phyloP scores from a whole-genome alignment of 768 basidiomycete genomes.

The Auricularia auricula-judae region DNA sequence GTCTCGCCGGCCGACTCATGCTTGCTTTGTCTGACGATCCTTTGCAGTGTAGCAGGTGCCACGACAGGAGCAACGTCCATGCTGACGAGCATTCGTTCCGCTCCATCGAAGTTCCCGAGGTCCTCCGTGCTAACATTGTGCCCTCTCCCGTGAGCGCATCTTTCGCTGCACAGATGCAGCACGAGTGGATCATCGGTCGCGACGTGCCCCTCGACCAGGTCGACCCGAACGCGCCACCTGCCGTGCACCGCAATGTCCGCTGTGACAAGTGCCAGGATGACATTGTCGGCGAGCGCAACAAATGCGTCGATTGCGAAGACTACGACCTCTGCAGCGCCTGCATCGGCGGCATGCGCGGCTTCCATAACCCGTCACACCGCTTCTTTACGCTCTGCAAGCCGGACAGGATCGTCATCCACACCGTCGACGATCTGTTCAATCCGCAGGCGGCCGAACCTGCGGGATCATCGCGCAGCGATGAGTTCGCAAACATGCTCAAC shows the following conservation, averaged over 20 bases:
- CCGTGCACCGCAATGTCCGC: conserved; percentile 43
- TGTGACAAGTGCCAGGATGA: conserved; percentile 55
- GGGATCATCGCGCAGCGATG: not conserved
- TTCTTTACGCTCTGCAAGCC: conserved; percentile 62
- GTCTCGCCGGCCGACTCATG: not conserved
- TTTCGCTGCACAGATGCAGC: not conserved
- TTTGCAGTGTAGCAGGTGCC: conserved; percentile 8
- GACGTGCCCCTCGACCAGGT: not conserved
- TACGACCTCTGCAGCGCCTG: conserved; percentile 63
- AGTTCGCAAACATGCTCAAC: not conserved
- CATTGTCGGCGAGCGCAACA: conserved; percentile 61
- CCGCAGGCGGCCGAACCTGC: not conserved
- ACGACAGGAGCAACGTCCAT: conserved; percentile 4
- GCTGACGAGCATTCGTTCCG: not conserved
- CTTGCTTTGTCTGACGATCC: not conserved
- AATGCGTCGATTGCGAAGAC: conserved; percentile 73
- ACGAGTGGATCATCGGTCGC: conserved; percentile 5
- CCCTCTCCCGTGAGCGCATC: not conserved
- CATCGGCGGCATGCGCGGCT: conserved; percentile 33
- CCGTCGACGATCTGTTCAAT: conserved; percentile 20
- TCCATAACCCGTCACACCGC: conserved; percentile 52
- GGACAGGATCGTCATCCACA: conserved; percentile 54
- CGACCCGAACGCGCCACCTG: conserved; percentile 10
- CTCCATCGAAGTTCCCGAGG: not conserved
- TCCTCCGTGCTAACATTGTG: not conserved